Evolutionary conservation across 208 protist genomes (phyloP).

Genomic region (Strigomonas culicis): DNA sequence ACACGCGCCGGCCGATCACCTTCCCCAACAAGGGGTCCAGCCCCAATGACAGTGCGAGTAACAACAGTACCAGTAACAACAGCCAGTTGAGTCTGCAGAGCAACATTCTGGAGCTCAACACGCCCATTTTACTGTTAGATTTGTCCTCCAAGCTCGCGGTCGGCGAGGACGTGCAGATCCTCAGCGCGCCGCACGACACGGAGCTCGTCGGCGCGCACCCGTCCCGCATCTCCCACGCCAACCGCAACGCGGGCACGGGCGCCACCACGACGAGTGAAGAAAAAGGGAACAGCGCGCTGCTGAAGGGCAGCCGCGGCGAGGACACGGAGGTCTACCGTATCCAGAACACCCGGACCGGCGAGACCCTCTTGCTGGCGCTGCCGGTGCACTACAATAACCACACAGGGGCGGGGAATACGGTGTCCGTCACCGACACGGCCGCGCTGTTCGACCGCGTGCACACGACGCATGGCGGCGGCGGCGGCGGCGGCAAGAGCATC

Average conservation of each 20-base stretch:
- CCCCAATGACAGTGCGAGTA: not conserved
- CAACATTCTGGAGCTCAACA: slow-evolving; percentile 19
- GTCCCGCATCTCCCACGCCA: slow-evolving; percentile 17
- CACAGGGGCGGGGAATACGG: not conserved
- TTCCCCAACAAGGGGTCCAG: not conserved
- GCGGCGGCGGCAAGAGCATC: not conserved
- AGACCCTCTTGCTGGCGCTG: slow-evolving; percentile 29
- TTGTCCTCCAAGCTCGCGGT: too few species aligned
- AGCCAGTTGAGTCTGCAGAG: not conserved
- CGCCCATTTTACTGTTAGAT: slow-evolving; percentile 45
- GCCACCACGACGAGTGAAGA: not conserved
- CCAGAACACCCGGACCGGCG: slow-evolving; percentile 20
- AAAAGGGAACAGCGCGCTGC: not conserved
- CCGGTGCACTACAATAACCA: slow-evolving; percentile 4
- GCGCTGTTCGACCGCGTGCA: not conserved
- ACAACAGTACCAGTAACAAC: not conserved
- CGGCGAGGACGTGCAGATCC: slow-evolving; percentile 19
- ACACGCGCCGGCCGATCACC: slow-evolving; percentile 3
- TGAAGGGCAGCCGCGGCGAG: slow-evolving; percentile 10
- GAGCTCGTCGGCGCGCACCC: slow-evolving; percentile 29
- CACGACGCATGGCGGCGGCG: not conserved
- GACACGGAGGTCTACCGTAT: slow-evolving; percentile 33
- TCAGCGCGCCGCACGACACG: slow-evolving; percentile 36
- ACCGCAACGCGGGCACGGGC: not conserved
- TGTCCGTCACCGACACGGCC: not conserved